Conservation (phyloP, 1,284 basidiomycete genomes). For the Apiotrichum sp. region DNA sequence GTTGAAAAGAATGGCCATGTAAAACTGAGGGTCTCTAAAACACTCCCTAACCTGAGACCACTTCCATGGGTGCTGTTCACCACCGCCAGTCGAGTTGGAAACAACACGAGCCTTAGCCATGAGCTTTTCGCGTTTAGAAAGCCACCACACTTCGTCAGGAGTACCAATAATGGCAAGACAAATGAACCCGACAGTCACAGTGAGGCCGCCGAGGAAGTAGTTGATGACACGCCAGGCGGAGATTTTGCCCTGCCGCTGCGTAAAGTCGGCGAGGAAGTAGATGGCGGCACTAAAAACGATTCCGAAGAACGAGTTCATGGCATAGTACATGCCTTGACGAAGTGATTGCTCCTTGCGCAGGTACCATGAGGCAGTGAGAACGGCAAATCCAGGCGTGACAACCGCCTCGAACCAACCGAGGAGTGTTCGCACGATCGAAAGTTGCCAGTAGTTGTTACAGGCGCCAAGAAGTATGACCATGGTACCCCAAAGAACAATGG, state of each 20-base stretch:
- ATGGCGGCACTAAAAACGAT: too few relatives aligned
- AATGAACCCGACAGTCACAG: conserved; percentile 15
- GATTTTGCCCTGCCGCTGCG: conserved; percentile 10
- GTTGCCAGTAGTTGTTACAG: conserved; percentile 8
- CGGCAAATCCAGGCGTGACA: conserved; percentile 24
- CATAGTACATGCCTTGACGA: conserved; percentile 19
- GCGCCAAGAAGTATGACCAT: conserved; percentile 5
- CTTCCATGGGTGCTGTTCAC: conserved; percentile 23
- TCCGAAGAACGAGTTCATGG: conserved; percentile 12
- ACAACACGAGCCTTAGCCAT: conserved; percentile 20
- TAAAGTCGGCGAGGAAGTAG: conserved; percentile 3
- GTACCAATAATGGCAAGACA: conserved; percentile 17
- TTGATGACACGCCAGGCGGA: conserved; percentile 26
- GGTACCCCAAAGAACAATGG: conserved; percentile 13
- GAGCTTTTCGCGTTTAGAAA: conserved; percentile 16
- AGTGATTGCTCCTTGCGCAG: conserved; percentile 13
- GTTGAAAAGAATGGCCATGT: conserved; percentile 6
- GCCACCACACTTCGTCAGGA: conserved; percentile 20
- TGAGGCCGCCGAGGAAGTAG: conserved; percentile 22
- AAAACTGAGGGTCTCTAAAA: conserved; percentile 28
- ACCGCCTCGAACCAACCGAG: conserved; percentile 19
- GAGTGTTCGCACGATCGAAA: conserved; percentile 11
- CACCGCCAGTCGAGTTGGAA: conserved; percentile 14
- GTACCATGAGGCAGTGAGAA: conserved; percentile 18
- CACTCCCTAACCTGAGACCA: conserved; percentile 27